Percentiles rank a stretch among this genome's conserved stretches.
These are phyloP conservation scores for Danielozyma ontarioensis DNA, from an alignment of 805 yeast genomes.

Conservation along the genomic window DNA sequence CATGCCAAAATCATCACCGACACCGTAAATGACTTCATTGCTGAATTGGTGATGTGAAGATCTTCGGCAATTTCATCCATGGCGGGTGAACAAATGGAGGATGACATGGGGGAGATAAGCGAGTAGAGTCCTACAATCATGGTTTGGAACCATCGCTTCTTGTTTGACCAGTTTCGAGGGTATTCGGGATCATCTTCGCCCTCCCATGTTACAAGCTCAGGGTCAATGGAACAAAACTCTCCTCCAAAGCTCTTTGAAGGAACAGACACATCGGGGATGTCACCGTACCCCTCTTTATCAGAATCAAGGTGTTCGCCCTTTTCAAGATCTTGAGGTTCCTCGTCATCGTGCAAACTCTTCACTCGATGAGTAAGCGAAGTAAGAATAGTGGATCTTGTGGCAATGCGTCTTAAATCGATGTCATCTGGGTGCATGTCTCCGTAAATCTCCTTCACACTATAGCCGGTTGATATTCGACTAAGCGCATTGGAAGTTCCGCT, in stretches of 20 bases:
- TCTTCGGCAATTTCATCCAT: conserved; percentile 22
- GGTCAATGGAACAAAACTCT: conserved; percentile 52
- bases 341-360: conserved; percentile 8
- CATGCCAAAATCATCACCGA: conserved; percentile 35
- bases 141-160: conserved; percentile 16
- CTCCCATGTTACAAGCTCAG: conserved; percentile 66
- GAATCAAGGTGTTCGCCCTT: conserved; percentile 2
- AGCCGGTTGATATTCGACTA: conserved; percentile 10
- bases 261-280: conserved; percentile 24
- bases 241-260: conserved; percentile 42
- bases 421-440: conserved; percentile 32
- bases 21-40: conserved; percentile 26
- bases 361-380: conserved; percentile 27
- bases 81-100: conserved; percentile 37
- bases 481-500: conserved; percentile 3
- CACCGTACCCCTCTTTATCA: conserved; percentile 4
- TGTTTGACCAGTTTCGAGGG: conserved; percentile 30
- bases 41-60: conserved; percentile 19
- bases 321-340: conserved; percentile 16
- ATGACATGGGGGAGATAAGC: conserved; percentile 36
- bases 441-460: conserved; percentile 34
- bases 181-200: conserved; percentile 52
- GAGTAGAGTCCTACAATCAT: conserved; percentile 31
- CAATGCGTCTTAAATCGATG: conserved; percentile 37
- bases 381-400: conserved; percentile 41